phyloP scores from a whole-genome alignment of 257 asterid species.

The Capsicum chinense region DNA sequence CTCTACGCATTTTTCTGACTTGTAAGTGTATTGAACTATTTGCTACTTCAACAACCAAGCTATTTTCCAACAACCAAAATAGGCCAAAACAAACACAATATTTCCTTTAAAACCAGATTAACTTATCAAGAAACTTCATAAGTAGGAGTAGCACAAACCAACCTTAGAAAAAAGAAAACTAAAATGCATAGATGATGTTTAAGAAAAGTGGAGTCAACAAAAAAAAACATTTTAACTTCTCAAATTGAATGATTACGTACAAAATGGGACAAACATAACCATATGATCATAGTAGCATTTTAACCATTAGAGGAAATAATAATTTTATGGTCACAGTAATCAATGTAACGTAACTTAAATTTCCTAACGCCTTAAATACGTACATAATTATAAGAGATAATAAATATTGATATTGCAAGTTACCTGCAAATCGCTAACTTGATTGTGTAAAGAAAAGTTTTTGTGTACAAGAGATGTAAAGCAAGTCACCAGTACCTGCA shows the following conservation, averaged over 20 bases:
- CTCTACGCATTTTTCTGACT: no score
- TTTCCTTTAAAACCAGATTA: neutral
- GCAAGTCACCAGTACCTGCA: constrained; percentile 58
- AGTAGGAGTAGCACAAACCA: neutral
- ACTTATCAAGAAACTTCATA: neutral
- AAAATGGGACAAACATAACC: neutral
- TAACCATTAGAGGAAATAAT: neutral
- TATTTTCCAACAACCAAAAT: no score
- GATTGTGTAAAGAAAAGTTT: constrained; percentile 52
- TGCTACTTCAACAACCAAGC: no score
- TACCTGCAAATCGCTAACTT: constrained; percentile 71
- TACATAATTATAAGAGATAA: neutral
- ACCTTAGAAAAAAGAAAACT: neutral
- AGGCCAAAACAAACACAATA: no score
- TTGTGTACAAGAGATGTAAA: constrained; percentile 58
- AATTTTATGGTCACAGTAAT: constrained; percentile 11
- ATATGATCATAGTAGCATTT: neutral
- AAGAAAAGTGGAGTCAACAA: neutral
- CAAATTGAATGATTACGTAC: neutral
- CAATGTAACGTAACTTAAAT: neutral
- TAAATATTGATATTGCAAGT: neutral
- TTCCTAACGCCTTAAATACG: neutral
- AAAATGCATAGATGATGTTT: neutral
- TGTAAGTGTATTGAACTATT: no score
- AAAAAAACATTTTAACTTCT: neutral